These are phyloP conservation scores for Hamamelis virginiana DNA, from an alignment of 164 flowering plant genomes.

Conservation along the genomic window DNA sequence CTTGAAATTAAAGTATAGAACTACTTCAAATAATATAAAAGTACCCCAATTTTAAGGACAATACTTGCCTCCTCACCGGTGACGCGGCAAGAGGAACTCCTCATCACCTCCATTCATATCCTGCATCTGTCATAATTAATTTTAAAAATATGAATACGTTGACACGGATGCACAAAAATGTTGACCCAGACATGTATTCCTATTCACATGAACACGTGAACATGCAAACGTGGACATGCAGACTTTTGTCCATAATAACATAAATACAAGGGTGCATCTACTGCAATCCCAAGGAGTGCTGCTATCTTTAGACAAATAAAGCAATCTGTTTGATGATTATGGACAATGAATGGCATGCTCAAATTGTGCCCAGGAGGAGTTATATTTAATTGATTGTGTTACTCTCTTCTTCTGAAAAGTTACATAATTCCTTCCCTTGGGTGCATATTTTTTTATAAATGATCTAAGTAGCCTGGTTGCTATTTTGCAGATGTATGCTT, in stretches of 20 bases:
- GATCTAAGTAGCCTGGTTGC: background rate
- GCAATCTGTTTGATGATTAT: background rate
- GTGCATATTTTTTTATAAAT: background rate
- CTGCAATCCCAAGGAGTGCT: conserved; percentile 1
- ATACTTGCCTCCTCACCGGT: too few species aligned
- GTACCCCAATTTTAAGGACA: background rate
- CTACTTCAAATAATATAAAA: background rate
- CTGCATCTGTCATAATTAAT: too few species aligned
- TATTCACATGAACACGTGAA: too few species aligned
- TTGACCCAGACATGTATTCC: too few species aligned
- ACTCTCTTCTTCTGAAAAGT: background rate
- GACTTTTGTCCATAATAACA: too few species aligned
- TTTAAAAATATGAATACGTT: too few species aligned
- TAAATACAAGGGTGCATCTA: too few species aligned
- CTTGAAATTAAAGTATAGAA: background rate
- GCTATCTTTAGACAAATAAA: background rate
- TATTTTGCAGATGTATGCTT: conserved; percentile 54
- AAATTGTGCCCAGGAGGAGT: background rate
- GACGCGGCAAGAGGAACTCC: too few species aligned
- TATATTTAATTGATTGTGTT: background rate
- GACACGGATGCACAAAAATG: too few species aligned
- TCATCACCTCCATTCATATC: too few species aligned
- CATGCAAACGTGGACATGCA: too few species aligned
- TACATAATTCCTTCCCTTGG: background rate
- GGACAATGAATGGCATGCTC: background rate